Evolutionary conservation across 129 eudicot genomes (phyloP), one percentile per base, ranked within the genome.

Genomic region (Calendula officinalis): DNA sequence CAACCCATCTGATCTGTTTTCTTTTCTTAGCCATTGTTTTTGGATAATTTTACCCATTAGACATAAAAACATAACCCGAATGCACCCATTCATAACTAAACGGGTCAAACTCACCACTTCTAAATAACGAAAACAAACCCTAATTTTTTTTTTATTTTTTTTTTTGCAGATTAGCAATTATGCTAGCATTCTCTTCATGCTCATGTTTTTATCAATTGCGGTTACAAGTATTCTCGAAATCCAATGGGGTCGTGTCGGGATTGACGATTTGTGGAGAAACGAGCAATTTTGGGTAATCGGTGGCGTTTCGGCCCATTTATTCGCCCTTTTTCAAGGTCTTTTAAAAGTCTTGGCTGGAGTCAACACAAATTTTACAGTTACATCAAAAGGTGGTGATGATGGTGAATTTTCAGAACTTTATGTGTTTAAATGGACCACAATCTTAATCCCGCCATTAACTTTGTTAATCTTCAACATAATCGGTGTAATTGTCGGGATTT

Each of bases 201-300:
- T 68, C 52, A 76, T 85, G 69, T 89, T 89, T 40, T 64, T 89
- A 47, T 85, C 88, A 6, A 85, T 85, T 57, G 94, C 90, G 6
- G 86, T 63, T 22, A 89, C 94, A 1, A 85, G 96, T 54, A 54
- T 85, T 45, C 67, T 89, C 6, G 96, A 89, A 70, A 89, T 89
- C 57, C 94, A 80, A 76, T 85, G 94, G 94, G 97, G 94, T 45
- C 79, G 83, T 37, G 97, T 89, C 5, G 83, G 77, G 42, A 81
- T 89, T 2, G 97, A 89, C 33, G 94, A 89, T 61, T 79, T 68
- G 80, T 85, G 96, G 90, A 82, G 96, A 64, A 89, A 88, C 72
- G 92, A 85, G 77, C 94, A 84, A 67, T 84, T 88, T 62, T 88
- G 96, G 92, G 96, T 88, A 3, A 88, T 88, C 7, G 96, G 96